phyloP scores from a whole-genome alignment of 2,329 filamentous ascomycete genomes.

The Colletotrichum cuscutae region DNA sequence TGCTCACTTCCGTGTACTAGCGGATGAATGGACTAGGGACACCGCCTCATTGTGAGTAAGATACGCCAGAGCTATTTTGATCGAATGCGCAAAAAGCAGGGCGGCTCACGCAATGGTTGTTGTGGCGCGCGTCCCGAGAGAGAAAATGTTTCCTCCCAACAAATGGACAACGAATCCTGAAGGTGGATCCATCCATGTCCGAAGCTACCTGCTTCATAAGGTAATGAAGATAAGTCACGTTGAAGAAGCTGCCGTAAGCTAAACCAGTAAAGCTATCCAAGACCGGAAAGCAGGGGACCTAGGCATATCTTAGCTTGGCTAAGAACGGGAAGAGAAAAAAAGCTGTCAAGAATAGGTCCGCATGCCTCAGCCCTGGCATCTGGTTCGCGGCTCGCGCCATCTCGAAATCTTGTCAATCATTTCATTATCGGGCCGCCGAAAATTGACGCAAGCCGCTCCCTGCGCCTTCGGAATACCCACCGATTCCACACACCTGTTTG shows the following conservation, averaged over 20 bases:
- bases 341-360: not conserved
- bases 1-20: not conserved
- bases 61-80: not conserved
- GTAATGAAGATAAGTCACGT: not conserved
- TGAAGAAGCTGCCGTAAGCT: not conserved
- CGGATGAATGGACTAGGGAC: not conserved
- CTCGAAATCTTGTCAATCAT: not conserved
- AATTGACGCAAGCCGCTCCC: constrained; percentile 13
- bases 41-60: not conserved
- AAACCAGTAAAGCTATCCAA: not conserved
- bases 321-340: not conserved
- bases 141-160: not conserved
- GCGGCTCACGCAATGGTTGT: not conserved
- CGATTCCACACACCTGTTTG: not conserved
- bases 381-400: constrained; percentile 9
- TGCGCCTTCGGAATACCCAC: not conserved
- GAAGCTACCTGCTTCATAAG: not conserved
- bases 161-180: not conserved
- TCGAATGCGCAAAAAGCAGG: not conserved
- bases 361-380: constrained; percentile 15
- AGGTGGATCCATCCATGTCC: not conserved
- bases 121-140: not conserved
- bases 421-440: constrained; percentile 3
- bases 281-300: not conserved
- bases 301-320: not conserved